A percentile compares a stretch with the other conserved stretches of the same genome.
phyloP scores from a whole-genome alignment of 2,329 filamentous ascomycete genomes.

The Penicillium sp. region DNA sequence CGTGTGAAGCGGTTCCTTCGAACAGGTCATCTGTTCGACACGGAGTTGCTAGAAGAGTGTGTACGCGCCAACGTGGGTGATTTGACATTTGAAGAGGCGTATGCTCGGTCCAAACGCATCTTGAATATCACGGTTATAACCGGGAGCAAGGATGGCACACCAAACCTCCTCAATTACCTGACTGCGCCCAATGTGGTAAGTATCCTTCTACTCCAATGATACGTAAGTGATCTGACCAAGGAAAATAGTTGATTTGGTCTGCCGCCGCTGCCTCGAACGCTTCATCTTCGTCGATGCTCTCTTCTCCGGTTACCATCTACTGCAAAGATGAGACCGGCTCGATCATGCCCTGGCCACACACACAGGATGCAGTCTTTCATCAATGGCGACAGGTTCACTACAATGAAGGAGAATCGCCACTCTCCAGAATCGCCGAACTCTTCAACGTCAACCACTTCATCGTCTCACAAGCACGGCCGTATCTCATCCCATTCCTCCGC shows the following conservation, averaged over 20 bases:
- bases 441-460: constrained; percentile 97
- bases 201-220: constrained; percentile 21
- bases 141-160: constrained; percentile 66
- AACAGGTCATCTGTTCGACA: constrained; percentile 80
- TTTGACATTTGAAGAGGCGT: constrained; percentile 89
- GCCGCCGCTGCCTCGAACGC: constrained; percentile 41
- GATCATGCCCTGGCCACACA: constrained; percentile 67
- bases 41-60: constrained; percentile 74
- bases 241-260: constrained; percentile 54
- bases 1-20: constrained; percentile 63
- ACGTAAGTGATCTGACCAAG: constrained; percentile 6
- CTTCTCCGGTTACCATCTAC: constrained; percentile 63
- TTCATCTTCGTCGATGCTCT: constrained; percentile 57
- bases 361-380: constrained; percentile 57
- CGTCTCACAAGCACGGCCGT: constrained; percentile 84
- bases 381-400: constrained; percentile 63
- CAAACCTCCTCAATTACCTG: constrained; percentile 82
- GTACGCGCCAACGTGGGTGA: constrained; percentile 81
- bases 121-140: constrained; percentile 89
- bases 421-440: constrained; percentile 69
- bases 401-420: constrained; percentile 60
- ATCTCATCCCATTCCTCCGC: constrained; percentile 77
- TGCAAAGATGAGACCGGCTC: constrained; percentile 71
- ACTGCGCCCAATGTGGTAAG: constrained; percentile 87
- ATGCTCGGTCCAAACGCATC: constrained; percentile 74